Conservation (phyloP, 2,329 filamentous ascomycete species). For the Atkinsonella texensis region DNA sequence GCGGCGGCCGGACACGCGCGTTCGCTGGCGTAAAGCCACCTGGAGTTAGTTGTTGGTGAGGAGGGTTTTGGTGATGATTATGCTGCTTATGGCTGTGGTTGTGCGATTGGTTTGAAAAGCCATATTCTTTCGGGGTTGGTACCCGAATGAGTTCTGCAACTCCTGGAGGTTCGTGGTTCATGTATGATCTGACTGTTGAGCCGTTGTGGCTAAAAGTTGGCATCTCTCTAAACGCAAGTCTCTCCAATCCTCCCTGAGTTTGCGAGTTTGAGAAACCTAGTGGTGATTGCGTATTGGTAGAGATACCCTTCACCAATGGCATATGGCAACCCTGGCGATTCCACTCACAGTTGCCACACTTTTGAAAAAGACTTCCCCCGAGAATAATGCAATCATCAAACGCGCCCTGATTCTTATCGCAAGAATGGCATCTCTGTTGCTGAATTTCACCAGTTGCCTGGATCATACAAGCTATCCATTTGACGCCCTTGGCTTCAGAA, state of each 20-base stretch:
- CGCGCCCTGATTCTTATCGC: conserved; percentile 29
- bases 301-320: background rate
- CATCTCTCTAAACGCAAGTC: conserved; percentile 2
- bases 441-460: conserved; percentile 35
- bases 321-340: conserved; percentile 26
- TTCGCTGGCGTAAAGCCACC: conserved; percentile 22
- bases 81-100: background rate
- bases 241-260: background rate
- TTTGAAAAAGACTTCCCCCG: conserved; percentile 28
- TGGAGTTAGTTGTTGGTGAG: background rate
- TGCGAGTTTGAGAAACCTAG: background rate
- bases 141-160: conserved; percentile 15
- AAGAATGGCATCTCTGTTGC: conserved; percentile 26
- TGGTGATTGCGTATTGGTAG: background rate
- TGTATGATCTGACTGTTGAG: background rate
- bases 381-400: conserved; percentile 34
- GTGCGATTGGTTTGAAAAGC: background rate
- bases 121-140: conserved; percentile 15
- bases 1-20: conserved; percentile 15
- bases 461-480: conserved; percentile 37
- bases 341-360: conserved; percentile 42
- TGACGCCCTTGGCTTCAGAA: conserved; percentile 28
- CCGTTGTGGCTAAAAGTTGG: conserved; percentile 1
- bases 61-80: background rate
- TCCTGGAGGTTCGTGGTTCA: background rate